These are phyloP conservation scores for Penicillium sp. DNA, from an alignment of 2,329 filamentous ascomycete species.

Conservation along the genomic window DNA sequence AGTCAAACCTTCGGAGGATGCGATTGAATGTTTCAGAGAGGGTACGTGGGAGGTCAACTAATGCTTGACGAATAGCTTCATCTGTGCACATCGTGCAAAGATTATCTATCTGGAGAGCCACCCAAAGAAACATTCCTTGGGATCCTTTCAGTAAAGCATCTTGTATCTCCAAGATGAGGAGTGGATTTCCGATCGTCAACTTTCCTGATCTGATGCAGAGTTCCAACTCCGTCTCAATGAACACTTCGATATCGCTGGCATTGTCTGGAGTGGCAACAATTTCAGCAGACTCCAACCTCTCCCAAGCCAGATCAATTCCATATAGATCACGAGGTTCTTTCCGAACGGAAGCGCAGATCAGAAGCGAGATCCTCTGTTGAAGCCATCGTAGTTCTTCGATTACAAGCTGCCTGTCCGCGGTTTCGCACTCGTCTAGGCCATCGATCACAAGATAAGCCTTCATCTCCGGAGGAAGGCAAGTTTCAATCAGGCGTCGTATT, in stretches of 20 bases:
- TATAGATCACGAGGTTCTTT: not conserved
- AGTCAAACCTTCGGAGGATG: not conserved
- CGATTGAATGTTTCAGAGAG: conserved; percentile 1
- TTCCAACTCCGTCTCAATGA: conserved; percentile 1
- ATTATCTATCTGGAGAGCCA: conserved; percentile 8
- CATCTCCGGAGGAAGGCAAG: not conserved
- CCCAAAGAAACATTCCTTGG: conserved; percentile 13
- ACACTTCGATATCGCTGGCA: not conserved
- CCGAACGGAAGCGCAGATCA: not conserved
- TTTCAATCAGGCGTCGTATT: not conserved
- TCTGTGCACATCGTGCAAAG: conserved; percentile 8
- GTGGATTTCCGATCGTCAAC: not conserved
- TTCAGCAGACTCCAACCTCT: not conserved
- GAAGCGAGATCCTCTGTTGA: not conserved
- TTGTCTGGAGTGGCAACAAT: not conserved
- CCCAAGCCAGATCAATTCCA: not conserved
- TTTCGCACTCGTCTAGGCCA: not conserved
- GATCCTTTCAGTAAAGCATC: conserved; percentile 4
- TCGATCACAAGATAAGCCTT: not conserved
- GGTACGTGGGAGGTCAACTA: not conserved
- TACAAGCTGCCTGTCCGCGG: not conserved
- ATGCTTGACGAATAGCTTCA: conserved; percentile 5
- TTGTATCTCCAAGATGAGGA: not conserved
- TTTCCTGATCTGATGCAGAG: conserved; percentile 14
- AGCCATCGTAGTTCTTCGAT: not conserved